Evolutionary conservation across 2,329 filamentous ascomycete genomes (phyloP), one percentile per base, ranked within the genome.

Genomic region (Didymella exigua): DNA sequence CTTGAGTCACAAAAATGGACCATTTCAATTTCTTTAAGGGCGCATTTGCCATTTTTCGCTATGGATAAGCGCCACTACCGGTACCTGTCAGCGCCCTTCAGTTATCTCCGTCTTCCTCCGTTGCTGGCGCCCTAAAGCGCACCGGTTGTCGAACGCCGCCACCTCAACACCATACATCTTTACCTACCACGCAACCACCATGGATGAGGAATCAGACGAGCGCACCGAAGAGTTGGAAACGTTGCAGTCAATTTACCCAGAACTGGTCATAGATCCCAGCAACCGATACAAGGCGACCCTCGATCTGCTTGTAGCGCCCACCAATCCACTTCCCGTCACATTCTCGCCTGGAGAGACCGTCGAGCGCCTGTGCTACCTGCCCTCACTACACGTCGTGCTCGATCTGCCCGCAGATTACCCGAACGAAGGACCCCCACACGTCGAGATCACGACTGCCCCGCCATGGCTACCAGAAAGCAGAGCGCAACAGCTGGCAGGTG

Each of bases 171-270:
- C n/a, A 19, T 21, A 33, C 43, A 40, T 13, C 24, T 30, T 16
- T 16, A 16, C 10, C 30, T 26, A 26, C 30, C 38, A 38, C 26
- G 27, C 23, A 14, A 14, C 24, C 23, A 38, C 38, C 18, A 76
- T 76, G 73, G 68, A 66, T 11, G 67, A 66, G 13, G 79, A 82
- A 11, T 9, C 45, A 16, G 84, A 87, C 66, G 85, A 87, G 62
- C 81, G 85, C 58, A 77, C 78, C 26, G 79, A 86, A 62, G 85
- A 88, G 72, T 75, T 88, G 41, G 79, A 78, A 9, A 81, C 84
- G 21, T 79, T 88, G 53, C 77, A 79, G 38, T 84, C 85, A 44
- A 88, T 88, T 52, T 88, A 79, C 56, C 85, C 85, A 1, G 85
- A 88, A 72, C 79, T 87, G 16, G 71, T 75, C 27, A 70, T 82